Evolutionary conservation across 1,139 yeast species (phyloP), one percentile per base, ranked within the genome.

Genomic region (Scheffersomyces parashehatae): DNA sequence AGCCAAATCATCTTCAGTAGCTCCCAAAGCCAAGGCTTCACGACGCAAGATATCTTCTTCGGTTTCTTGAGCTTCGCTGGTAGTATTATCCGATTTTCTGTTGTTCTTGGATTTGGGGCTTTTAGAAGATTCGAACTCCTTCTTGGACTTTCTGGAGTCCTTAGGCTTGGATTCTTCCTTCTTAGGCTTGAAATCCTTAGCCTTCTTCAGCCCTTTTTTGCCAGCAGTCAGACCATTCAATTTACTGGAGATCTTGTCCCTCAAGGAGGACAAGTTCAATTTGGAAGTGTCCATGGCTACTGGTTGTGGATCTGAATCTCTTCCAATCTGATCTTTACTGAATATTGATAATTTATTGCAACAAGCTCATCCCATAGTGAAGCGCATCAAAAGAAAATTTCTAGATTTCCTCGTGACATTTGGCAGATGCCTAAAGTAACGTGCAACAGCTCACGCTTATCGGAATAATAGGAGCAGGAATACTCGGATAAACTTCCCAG

Each of bases 21-120:
- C 93, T 20, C 91, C 91, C 16, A 85, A 64, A 13, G 64, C 75
- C 26, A 85, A 62, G 1, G 93, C 95, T 67, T 85, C 93, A 50
- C 81, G 78, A 51, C 86, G 81, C 42, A 85, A 62, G 0, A 73
- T 57, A 4, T 79, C 82, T 20, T 62, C 64, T 11, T 62, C 64
- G 2, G 54, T 47, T 30, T 53, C 55, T 20, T 43, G 43, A 28
- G 41, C 50, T 28, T 48, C 26, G 7, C 26, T 8, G 3, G 26
- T 20, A 20, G 26, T 5, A 5, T 5, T 50, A 28, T 49, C 47
- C 32, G 43, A 36, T 26, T 47, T 44, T 39, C 46, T 38, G 33
- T 51, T 49, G 46, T 54, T 48, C 47, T 55, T 37, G 38, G 43
- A 10, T n/a, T 49, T 41, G 12, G 29, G 26, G 20, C 29, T 52